phyloP scores from a whole-genome alignment of 140 eudicot species.

The Erigeron philadelphicus region DNA sequence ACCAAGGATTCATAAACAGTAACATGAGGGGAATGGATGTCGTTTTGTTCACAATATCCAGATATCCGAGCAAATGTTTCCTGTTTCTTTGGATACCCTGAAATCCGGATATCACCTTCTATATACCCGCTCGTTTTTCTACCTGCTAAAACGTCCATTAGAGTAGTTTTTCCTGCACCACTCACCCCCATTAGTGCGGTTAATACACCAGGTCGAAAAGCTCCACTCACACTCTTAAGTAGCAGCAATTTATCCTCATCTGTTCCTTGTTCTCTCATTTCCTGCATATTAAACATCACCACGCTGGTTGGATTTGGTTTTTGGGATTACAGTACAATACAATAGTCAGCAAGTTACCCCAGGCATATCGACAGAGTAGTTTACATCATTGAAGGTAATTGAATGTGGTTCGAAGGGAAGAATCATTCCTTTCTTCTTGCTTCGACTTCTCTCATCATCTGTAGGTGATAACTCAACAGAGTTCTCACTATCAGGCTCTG shows the following conservation, averaged over 20 bases:
- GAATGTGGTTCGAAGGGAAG: slow-evolving; percentile 86
- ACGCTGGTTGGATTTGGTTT: not conserved
- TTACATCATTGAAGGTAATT: slow-evolving; percentile 61
- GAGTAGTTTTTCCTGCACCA: slow-evolving; percentile 61
- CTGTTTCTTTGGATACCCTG: slow-evolving; percentile 61
- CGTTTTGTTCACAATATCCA: slow-evolving; percentile 61
- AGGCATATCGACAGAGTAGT: slow-evolving; percentile 84
- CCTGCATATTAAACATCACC: slow-evolving; percentile 26
- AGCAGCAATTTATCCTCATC: slow-evolving; percentile 39
- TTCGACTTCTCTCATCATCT: slow-evolving; percentile 28
- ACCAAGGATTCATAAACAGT: slow-evolving; percentile 49
- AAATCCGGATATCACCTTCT: slow-evolving; percentile 46
- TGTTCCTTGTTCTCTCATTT: slow-evolving; percentile 61
- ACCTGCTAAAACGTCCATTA: slow-evolving; percentile 62
- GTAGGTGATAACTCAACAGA: slow-evolving; percentile 38
- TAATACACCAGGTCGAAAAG: slow-evolving; percentile 55
- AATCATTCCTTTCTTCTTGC: slow-evolving; percentile 67
- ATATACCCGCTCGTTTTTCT: slow-evolving; percentile 62
- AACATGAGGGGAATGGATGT: slow-evolving; percentile 62
- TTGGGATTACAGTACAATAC: not conserved
- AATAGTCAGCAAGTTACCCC: slow-evolving; percentile 32
- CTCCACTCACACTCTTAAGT: slow-evolving; percentile 58
- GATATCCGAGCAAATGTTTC: slow-evolving; percentile 55
- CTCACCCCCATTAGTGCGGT: slow-evolving; percentile 68
- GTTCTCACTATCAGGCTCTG: slow-evolving; percentile 23